A percentile compares a stretch with the other conserved stretches of the same genome.
Conservation (phyloP, 2,329 filamentous ascomycete species). For the Lachnellula hyalina region DNA sequence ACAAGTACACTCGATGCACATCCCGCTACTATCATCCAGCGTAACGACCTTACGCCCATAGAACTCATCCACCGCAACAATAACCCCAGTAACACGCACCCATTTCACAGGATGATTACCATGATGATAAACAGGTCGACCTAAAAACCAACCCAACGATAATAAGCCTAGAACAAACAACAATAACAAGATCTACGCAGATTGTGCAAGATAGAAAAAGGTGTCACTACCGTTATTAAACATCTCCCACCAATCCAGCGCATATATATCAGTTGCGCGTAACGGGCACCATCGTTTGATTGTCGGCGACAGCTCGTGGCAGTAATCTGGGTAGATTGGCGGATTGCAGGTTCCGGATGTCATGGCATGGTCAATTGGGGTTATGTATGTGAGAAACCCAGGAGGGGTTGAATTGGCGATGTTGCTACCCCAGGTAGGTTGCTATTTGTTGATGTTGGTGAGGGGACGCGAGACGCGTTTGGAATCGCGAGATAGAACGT, state of each 20-base stretch:
- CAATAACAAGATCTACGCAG: background rate
- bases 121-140: slow-evolving; percentile 59
- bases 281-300: slow-evolving; percentile 55
- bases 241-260: slow-evolving; percentile 41
- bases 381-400: background rate
- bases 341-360: slow-evolving; percentile 34
- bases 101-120: slow-evolving; percentile 72
- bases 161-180: background rate
- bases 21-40: slow-evolving; percentile 61
- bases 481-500: background rate
- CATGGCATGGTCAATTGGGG: slow-evolving; percentile 43
- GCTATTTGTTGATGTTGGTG: slow-evolving; percentile 3
- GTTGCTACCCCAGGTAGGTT: background rate
- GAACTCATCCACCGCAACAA: slow-evolving; percentile 57
- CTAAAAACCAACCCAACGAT: slow-evolving; percentile 28
- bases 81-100: slow-evolving; percentile 64
- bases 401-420: background rate
- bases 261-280: slow-evolving; percentile 44
- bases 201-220: background rate
- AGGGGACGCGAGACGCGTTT: slow-evolving; percentile 9
- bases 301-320: slow-evolving; percentile 58
- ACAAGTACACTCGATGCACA: slow-evolving; percentile 44
- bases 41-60: slow-evolving; percentile 45
- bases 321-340: slow-evolving; percentile 55
- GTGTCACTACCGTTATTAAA: slow-evolving; percentile 45